Conservation (phyloP, 768 basidiomycete genomes). For the Lactarius sanguifluus region DNA sequence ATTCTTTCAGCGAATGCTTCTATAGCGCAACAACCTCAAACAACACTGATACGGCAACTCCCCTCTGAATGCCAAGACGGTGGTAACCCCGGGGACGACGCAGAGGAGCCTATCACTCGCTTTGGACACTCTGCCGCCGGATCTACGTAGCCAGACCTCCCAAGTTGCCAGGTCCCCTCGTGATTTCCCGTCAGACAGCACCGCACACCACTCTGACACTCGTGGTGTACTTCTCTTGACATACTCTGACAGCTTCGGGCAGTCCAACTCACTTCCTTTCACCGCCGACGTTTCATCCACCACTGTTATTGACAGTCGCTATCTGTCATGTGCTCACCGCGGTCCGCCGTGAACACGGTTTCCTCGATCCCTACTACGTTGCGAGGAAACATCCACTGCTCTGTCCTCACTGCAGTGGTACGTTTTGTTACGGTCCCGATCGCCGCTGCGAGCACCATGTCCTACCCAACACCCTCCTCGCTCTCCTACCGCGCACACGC, state of each 20-base stretch:
- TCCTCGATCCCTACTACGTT: conserved; percentile 19
- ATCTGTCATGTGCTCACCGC: conserved; percentile 20
- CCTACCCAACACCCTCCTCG: not conserved
- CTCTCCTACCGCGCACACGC: not conserved
- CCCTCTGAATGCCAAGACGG: conserved; percentile 18
- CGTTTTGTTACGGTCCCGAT: conserved; percentile 7
- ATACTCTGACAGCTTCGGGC: conserved; percentile 23
- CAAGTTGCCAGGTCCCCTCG: conserved; percentile 21
- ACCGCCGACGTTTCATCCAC: conserved; percentile 25
- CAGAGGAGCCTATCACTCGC: not conserved
- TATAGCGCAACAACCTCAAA: conserved; percentile 21
- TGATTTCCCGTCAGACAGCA: conserved; percentile 23
- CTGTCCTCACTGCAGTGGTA: not conserved
- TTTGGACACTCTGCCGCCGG: conserved; percentile 19
- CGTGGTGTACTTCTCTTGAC: conserved; percentile 19
- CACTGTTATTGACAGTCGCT: conserved; percentile 23
- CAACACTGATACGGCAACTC: conserved; percentile 22
- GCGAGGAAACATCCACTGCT: not conserved
- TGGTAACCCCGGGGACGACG: conserved; percentile 27
- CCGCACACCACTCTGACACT: conserved; percentile 22
- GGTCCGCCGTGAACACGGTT: conserved; percentile 13
- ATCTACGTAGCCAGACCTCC: conserved; percentile 26
- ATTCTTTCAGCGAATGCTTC: conserved; percentile 22
- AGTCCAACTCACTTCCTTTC: conserved; percentile 25
- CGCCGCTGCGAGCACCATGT: not conserved